Conservation (phyloP, 2,329 filamentous ascomycete species). For the Aspergillus fischeri region DNA sequence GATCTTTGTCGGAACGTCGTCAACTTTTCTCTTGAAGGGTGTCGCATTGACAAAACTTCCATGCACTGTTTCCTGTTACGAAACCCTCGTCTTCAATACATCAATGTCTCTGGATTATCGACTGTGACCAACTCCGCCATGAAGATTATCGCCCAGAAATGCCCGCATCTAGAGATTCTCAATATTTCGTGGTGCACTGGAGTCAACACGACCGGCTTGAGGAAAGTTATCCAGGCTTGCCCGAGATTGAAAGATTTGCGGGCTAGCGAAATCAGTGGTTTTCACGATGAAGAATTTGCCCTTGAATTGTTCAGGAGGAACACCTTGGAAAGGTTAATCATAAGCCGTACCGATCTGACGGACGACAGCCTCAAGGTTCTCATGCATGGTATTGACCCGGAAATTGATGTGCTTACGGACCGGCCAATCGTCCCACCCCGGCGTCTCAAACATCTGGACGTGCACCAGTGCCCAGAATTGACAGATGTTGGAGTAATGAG, state of each 20-base stretch:
- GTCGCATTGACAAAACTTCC: conserved; percentile 72
- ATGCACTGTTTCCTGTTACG: conserved; percentile 75
- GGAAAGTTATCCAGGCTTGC: conserved; percentile 68
- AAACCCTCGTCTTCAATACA: conserved; percentile 72
- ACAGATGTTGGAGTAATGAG: conserved; percentile 68
- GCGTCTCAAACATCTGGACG: conserved; percentile 75
- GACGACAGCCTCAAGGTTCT: conserved; percentile 71
- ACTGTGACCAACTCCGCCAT: conserved; percentile 76
- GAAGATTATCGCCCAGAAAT: conserved; percentile 78
- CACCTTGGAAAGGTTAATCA: conserved; percentile 72
- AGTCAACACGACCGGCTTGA: conserved; percentile 73
- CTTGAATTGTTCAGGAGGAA: conserved; percentile 74
- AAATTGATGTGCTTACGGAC: conserved; percentile 76
- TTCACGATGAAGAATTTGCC: conserved; percentile 70
- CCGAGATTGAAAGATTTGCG: conserved; percentile 71
- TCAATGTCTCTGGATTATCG: conserved; percentile 79
- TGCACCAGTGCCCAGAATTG: conserved; percentile 72
- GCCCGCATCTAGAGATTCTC: conserved; percentile 73
- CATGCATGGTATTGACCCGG: conserved; percentile 69
- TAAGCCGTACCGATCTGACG: conserved; percentile 72
- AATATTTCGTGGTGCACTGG: conserved; percentile 93
- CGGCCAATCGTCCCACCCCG: conserved; percentile 71
- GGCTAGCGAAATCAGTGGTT: conserved; percentile 75
- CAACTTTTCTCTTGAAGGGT: conserved; percentile 84
- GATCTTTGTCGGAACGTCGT: conserved; percentile 82